A percentile compares a stretch with the other conserved stretches of the same genome.
These are phyloP conservation scores for Epithele typhae DNA, from an alignment of 768 basidiomycete species.

Conservation along the genomic window DNA sequence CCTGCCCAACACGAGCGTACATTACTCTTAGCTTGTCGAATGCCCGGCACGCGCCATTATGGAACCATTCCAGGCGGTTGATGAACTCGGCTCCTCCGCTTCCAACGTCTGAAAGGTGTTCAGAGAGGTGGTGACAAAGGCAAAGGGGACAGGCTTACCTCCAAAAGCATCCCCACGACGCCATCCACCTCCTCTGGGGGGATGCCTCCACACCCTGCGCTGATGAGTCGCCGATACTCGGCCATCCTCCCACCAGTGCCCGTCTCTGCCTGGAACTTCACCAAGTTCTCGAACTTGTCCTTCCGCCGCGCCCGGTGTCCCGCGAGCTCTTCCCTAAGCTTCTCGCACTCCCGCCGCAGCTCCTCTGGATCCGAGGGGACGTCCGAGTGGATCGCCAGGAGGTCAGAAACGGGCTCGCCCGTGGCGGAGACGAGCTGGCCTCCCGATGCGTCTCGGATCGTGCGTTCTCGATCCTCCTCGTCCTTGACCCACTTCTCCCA, in stretches of 20 bases:
- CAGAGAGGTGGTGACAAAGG: constrained; percentile 2
- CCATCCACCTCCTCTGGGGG: constrained; percentile 85
- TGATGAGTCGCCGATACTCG: constrained; percentile 85
- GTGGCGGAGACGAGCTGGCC: constrained; percentile 48
- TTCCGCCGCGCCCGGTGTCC: constrained; percentile 66
- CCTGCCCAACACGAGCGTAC: constrained; percentile 4
- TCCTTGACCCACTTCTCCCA: constrained; percentile 93
- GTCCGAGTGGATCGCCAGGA: constrained; percentile 52
- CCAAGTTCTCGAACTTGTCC: constrained; percentile 69
- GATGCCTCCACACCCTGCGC: constrained; percentile 85
- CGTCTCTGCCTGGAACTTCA: constrained; percentile 80
- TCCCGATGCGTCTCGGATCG: constrained; percentile 56
- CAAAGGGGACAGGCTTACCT: too few relatives aligned
- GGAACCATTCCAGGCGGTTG: constrained; percentile 35
- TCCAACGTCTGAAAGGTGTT: constrained; percentile 60
- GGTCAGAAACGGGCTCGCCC: constrained; percentile 42
- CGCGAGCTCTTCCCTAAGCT: constrained; percentile 58
- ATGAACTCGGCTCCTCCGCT: constrained; percentile 67
- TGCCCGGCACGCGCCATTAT: neutral
- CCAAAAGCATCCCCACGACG: constrained; percentile 78
- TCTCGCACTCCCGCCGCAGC: constrained; percentile 51
- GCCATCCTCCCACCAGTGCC: constrained; percentile 88
- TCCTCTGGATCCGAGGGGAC: constrained; percentile 55
- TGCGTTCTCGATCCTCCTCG: constrained; percentile 74
- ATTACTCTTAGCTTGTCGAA: neutral